phyloP scores from a whole-genome alignment of 169 alveolate species.

The Eimeria falciformis region DNA sequence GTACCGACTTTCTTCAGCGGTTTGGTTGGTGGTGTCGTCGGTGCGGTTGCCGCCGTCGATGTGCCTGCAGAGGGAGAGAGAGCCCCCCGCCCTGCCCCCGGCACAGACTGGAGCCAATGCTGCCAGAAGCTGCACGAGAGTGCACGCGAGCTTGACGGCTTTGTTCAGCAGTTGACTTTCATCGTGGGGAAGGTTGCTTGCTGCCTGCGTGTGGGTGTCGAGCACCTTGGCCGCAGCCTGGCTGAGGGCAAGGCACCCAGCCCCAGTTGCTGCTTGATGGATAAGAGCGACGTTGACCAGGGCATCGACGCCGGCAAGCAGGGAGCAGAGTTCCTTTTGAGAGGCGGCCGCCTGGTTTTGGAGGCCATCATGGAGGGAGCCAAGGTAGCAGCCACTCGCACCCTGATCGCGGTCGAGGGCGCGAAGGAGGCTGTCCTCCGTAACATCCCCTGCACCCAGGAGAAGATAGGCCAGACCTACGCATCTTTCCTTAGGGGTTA shows the following conservation, averaged over 20 bases:
- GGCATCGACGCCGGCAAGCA: constrained; percentile 30
- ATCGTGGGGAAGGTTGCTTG: constrained; percentile 10
- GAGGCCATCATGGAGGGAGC: constrained; percentile 20
- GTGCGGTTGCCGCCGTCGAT: constrained; percentile 11
- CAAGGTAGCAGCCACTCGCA: not conserved
- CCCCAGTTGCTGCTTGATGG: not conserved
- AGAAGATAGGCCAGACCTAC: constrained; percentile 28
- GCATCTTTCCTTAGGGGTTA: constrained; percentile 21
- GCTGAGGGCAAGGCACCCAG: constrained; percentile 14
- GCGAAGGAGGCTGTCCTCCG: not conserved
- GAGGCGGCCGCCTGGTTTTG: not conserved
- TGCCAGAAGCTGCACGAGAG: not conserved
- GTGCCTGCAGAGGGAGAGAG: constrained; percentile 18
- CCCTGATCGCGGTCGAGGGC: not conserved
- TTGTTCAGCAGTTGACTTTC: constrained; percentile 21
- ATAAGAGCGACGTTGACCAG: not conserved
- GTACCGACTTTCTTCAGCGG: constrained; percentile 37
- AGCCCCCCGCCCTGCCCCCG: constrained; percentile 26
- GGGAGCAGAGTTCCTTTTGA: constrained; percentile 10
- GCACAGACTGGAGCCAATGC: not conserved
- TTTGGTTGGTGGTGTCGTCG: constrained; percentile 8
- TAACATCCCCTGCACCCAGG: constrained; percentile 19
- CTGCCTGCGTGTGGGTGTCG: constrained; percentile 28
- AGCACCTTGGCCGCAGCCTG: not conserved
- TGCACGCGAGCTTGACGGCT: constrained; percentile 32